phyloP scores from a whole-genome alignment of 768 basidiomycete genomes.

The Dioszegia aurantiaca region DNA sequence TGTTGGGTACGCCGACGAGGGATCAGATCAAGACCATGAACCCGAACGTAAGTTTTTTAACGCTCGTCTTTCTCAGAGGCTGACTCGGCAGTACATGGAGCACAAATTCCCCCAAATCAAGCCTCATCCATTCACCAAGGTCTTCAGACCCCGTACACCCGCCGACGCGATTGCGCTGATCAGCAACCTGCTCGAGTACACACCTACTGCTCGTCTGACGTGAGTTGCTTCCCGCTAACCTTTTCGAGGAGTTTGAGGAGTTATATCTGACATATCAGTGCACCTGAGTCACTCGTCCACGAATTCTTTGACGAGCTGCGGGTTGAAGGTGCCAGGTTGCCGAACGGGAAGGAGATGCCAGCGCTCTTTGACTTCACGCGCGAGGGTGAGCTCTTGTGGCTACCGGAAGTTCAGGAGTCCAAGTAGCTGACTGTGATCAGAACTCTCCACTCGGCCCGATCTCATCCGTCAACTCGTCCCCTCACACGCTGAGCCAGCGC shows the following conservation, averaged over 20 bases:
- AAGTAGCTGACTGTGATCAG: conserved; percentile 53
- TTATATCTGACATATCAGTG: conserved; percentile 57
- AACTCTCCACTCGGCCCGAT: conserved; percentile 94
- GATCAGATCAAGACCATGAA: conserved; percentile 99
- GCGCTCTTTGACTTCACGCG: conserved; percentile 90
- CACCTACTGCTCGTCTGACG: conserved; percentile 86
- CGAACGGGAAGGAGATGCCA: conserved; percentile 94
- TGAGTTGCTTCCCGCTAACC: conserved; percentile 21
- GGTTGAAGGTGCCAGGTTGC: conserved; percentile 85
- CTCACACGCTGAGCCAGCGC: conserved; percentile 79
- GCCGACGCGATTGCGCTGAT: conserved; percentile 95
- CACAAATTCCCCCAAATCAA: conserved; percentile 99
- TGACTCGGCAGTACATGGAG: conserved; percentile 76
- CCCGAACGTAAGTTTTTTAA: conserved; percentile 65
- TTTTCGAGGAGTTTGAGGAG: background rate
- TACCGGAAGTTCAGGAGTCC: background rate
- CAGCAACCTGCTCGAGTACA: conserved; percentile 92
- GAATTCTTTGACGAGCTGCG: conserved; percentile 97
- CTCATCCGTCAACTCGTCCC: conserved; percentile 89
- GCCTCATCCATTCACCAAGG: conserved; percentile 98
- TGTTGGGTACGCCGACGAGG: conserved; percentile 93
- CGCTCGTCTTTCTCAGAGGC: background rate
- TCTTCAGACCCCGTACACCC: conserved; percentile 95
- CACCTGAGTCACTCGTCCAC: conserved; percentile 56
- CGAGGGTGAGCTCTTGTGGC: conserved; percentile 68